Evolutionary conservation across 257 asterid genomes (phyloP), one percentile per base, ranked within the genome.

Genomic region (Penstemon davidsonii): DNA sequence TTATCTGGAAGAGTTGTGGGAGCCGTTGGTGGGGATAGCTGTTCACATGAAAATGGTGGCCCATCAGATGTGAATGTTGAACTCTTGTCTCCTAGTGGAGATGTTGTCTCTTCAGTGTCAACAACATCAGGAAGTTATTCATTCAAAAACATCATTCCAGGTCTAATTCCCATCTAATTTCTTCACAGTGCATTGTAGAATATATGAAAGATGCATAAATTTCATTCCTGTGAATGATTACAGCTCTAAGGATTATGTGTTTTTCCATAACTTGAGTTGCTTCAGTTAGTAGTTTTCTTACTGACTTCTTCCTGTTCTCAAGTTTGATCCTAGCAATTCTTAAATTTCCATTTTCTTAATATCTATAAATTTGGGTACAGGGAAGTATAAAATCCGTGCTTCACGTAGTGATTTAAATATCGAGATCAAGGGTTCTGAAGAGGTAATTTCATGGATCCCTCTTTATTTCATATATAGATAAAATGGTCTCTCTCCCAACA

Each of bases 1-100:
- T 60, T 86, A 55, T 70, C 87, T 56, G 98, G 98, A 65, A 80
- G 87, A 74, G 85, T 93, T 68, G 83, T 86, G 36, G 98, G 97
- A 78, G 91, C 93, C 49, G 90, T 76, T 75, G 88, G 94, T n/a
- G 96, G 96, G 36, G 83, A 79, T 64, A 84, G 94, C 80, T 93
- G 95, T 76, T 71, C 81, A 5, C 76, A 62, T 65, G 86, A 84
- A 79, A 76, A 76, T 63, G 88, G 85, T 36, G 98, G 98, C 69
- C 98, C 98, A 50, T 83, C 97, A 55, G 70, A 85, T 77, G 95
- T 93, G 73, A 85, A 80, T 4, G 81, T 93, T 68, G 87, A 88
- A 81, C 94, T 93, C 62, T 55, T 85, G 79, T 88, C 97, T 78
- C 82, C 81, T 69, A 62, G 69, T 61, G 94, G 88, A 73, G 85